Percentiles rank a stretch among this genome's conserved stretches.
Evolutionary conservation across 768 basidiomycete species (phyloP).

Genomic region (Termitomyces sp.): DNA sequence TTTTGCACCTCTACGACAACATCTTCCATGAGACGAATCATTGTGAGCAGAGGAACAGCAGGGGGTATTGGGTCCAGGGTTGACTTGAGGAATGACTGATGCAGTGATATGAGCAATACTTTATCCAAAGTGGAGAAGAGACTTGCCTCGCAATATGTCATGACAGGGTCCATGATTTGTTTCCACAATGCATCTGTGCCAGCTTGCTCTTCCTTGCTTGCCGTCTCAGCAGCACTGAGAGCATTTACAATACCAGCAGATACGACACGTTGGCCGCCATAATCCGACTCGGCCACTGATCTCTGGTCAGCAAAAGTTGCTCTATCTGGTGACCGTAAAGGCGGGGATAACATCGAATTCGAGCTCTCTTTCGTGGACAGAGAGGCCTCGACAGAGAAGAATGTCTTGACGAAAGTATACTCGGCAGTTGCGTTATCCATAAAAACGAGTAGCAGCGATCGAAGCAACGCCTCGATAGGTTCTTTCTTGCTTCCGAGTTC

Average conservation of each 20-base stretch:
- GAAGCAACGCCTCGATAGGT: conserved; percentile 77
- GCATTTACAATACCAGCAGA: conserved; percentile 35
- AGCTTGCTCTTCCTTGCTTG: conserved; percentile 59
- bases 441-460: conserved; percentile 85
- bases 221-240: conserved; percentile 32
- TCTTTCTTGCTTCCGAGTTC: conserved; percentile 57
- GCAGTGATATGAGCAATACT: conserved; percentile 3
- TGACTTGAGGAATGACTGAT: conserved; percentile 65
- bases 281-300: conserved; percentile 53
- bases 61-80: conserved; percentile 74
- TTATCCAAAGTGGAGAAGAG: background rate
- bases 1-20: conserved; percentile 73
- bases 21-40: conserved; percentile 89
- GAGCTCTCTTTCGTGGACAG: conserved; percentile 34
- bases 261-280: conserved; percentile 34
- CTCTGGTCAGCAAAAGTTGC: conserved; percentile 38
- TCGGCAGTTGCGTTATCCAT: conserved; percentile 95
- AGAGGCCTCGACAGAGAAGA: conserved; percentile 59
- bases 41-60: conserved; percentile 75
- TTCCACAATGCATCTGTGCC: conserved; percentile 78
- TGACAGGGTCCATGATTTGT: conserved; percentile 86
- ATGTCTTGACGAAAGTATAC: conserved; percentile 81
- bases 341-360: conserved; percentile 35
- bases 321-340: conserved; percentile 44
- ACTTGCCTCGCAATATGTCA: conserved; percentile 79